Conservation (phyloP, 257 asterid species). For the Plantago major region DNA sequence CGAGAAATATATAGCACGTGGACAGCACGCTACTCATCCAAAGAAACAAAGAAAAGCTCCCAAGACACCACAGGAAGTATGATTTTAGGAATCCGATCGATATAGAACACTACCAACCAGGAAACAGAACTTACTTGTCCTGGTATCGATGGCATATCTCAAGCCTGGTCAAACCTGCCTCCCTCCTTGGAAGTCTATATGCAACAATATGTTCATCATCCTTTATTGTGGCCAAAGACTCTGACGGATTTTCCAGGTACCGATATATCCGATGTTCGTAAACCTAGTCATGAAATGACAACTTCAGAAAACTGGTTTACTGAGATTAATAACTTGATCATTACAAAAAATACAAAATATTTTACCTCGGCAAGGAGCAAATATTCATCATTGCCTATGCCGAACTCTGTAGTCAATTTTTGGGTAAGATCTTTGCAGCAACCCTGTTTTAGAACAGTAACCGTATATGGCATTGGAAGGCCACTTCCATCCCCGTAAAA, state of each 20-base stretch:
- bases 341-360: slow-evolving; percentile 4
- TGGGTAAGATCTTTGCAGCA: slow-evolving; percentile 72
- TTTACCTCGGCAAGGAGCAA: slow-evolving; percentile 91
- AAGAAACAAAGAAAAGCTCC: neutral
- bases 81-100: neutral
- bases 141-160: slow-evolving; percentile 74
- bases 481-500: slow-evolving; percentile 81
- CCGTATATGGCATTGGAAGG: slow-evolving; percentile 91
- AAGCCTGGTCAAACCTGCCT: slow-evolving; percentile 50
- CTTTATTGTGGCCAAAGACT: slow-evolving; percentile 54
- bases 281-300: slow-evolving; percentile 43
- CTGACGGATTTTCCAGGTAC: slow-evolving; percentile 79
- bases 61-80: no score
- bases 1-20: no score
- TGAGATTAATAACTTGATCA: neutral
- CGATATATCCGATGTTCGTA: slow-evolving; percentile 73
- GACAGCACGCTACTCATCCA: no score
- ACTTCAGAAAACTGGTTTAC: slow-evolving; percentile 18
- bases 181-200: slow-evolving; percentile 69
- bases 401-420: slow-evolving; percentile 61
- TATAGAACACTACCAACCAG: neutral
- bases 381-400: slow-evolving; percentile 67
- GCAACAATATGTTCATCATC: slow-evolving; percentile 95
- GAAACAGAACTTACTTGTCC: slow-evolving; percentile 52
- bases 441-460: slow-evolving; percentile 74